Base-by-base conservation (phyloP, 805 yeast genomes). In the Hyphopichia homilentoma region DNA sequence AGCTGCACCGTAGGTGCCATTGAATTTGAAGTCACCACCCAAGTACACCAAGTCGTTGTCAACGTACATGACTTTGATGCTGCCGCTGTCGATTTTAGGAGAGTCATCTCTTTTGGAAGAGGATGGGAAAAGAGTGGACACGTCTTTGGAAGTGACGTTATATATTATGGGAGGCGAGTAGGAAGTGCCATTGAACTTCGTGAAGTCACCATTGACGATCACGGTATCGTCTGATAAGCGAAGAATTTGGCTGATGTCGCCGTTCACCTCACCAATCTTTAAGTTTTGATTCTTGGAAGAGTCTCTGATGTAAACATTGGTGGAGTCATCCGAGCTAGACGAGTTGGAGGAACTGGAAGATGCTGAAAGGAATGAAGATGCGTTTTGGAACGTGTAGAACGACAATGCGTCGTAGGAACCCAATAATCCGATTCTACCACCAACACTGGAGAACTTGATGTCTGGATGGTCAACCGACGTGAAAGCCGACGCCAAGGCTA, bases 21-120 rank as follows among this genome's bases (percentile, higher is more conserved):
- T 65, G 51, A 66, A 79, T 5, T 67, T 52, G 43, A 90, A 75
- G 38, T 75, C 69, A 14, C 98, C 98, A 7, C 97, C 98, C 30
- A 85, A 71, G 48, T 84, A 87, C 0, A 86, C 70, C 15, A 75
- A 35, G 15, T 71, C 57, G 21, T 59, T 53, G 27, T 64, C 68
- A 2, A 56, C 79, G 31, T 45, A 54, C 4, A 65, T 45, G n/a
- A 65, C 52, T 17, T 47, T 50, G 11, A 65, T 63, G 5, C 41
- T 29, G 7, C 71, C 71, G 21, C 51, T 45, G n/a, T 45, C 20
- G 19, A 38, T 25, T 14, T 39, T 18, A 7, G 47, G 47, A 7
- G 36, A 16, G 20, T 39, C 50, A 15, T 35, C 44, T 18, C 49
- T 39, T 28, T 46, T 45, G 12, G 38, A 21, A 13, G 35, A 26